Conservation (phyloP, 169 alveolate species). For the Toxoplasma gondii region DNA sequence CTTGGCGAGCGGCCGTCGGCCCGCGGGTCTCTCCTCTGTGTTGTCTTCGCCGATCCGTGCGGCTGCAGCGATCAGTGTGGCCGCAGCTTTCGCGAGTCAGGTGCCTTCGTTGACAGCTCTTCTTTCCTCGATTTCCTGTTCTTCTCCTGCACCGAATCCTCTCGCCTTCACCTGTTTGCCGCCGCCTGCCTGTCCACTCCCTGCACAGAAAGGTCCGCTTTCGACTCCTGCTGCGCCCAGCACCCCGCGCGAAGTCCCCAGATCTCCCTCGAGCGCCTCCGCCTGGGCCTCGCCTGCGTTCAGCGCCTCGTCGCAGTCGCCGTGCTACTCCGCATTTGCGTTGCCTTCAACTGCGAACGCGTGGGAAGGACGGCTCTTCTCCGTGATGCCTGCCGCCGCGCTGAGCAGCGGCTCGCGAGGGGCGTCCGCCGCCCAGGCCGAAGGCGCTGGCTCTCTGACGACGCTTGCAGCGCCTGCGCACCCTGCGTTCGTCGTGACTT, state of each 20-base stretch:
- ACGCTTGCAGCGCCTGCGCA: conserved; percentile 1
- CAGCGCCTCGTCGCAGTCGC: neutral
- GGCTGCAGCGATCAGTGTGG: neutral
- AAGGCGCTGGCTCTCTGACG: neutral
- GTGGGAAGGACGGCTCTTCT: neutral
- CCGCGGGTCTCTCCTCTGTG: too few relatives aligned
- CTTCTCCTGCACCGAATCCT: neutral
- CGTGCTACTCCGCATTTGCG: too few relatives aligned
- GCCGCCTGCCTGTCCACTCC: neutral
- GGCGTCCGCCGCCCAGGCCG: neutral
- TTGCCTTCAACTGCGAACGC: neutral
- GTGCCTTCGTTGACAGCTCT: neutral
- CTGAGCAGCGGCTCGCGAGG: neutral
- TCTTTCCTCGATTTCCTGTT: neutral
- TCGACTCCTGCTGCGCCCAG: neutral
- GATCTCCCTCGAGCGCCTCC: too few relatives aligned
- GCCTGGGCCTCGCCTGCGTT: too few relatives aligned
- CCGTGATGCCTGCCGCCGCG: neutral
- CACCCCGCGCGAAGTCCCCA: too few relatives aligned
- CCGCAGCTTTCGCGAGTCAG: neutral
- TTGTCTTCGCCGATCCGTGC: neutral
- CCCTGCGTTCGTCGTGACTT: conserved; percentile 49
- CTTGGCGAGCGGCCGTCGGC: too few relatives aligned
- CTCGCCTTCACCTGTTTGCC: neutral
- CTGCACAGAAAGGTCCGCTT: neutral